phyloP scores from a whole-genome alignment of 2,329 filamentous ascomycete species.

The Orbilia ellipsospora region DNA sequence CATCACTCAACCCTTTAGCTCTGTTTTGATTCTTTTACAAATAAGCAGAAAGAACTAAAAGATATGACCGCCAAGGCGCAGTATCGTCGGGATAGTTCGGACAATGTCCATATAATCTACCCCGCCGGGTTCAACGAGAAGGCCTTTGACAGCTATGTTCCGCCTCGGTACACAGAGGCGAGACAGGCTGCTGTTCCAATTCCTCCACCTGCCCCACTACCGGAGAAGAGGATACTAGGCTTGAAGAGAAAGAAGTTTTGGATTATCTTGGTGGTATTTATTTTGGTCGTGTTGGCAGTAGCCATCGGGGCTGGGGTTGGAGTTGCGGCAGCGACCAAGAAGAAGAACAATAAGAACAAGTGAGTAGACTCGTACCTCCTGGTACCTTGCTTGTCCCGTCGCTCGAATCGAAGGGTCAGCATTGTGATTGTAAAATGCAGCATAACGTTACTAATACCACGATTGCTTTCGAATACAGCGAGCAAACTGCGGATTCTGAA shows the following conservation, averaged over 20 bases:
- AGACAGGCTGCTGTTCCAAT: neutral
- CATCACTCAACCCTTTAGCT: neutral
- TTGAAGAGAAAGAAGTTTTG: slow-evolving; percentile 27
- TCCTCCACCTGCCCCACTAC: slow-evolving; percentile 8
- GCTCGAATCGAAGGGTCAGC: no score
- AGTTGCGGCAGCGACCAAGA: slow-evolving; percentile 20
- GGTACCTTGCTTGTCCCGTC: no score
- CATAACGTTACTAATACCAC: neutral
- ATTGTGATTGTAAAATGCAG: no score
- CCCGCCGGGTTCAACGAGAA: slow-evolving; percentile 15
- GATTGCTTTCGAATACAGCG: neutral
- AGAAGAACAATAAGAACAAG: slow-evolving; percentile 12
- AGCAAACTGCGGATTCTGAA: slow-evolving; percentile 13
- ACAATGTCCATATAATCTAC: slow-evolving; percentile 38
- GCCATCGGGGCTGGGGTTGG: slow-evolving; percentile 21
- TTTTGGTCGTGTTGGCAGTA: slow-evolving; percentile 17
- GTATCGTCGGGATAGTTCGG: slow-evolving; percentile 32
- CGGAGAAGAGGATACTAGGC: slow-evolving; percentile 16
- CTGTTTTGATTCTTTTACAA: neutral
- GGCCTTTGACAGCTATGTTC: slow-evolving; percentile 30
- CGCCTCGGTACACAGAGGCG: slow-evolving; percentile 19
- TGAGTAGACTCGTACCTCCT: neutral
- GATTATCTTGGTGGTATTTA: slow-evolving; percentile 14
- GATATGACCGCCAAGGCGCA: slow-evolving; percentile 21
- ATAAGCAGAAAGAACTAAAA: neutral